Percentiles rank a stretch among this genome's conserved stretches.
These are phyloP conservation scores for Periconia macrospinosa DNA, from an alignment of 2,329 filamentous ascomycete species.

Conservation along the genomic window DNA sequence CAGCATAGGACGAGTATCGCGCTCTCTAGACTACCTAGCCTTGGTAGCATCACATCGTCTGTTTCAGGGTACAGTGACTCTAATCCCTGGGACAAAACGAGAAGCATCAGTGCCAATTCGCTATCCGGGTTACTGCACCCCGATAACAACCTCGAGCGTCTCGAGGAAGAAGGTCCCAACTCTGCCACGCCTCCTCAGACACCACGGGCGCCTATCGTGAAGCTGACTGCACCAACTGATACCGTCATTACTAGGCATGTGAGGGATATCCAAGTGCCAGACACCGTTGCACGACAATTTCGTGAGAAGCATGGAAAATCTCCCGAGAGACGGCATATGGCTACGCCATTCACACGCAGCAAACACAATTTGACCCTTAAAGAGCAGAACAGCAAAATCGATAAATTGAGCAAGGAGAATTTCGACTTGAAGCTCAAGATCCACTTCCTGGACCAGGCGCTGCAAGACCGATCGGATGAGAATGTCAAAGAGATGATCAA, in stretches of 20 bases:
- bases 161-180: slow-evolving; percentile 62
- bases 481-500: slow-evolving; percentile 97
- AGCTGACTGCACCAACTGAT: slow-evolving; percentile 70
- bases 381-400: slow-evolving; percentile 96
- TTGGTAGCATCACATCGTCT: slow-evolving; percentile 86
- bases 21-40: slow-evolving; percentile 76
- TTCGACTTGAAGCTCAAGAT: slow-evolving; percentile 97
- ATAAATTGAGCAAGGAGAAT: slow-evolving; percentile 94
- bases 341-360: slow-evolving; percentile 41
- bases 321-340: slow-evolving; percentile 58
- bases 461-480: slow-evolving; percentile 93
- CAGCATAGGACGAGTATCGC: slow-evolving; percentile 52
- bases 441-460: slow-evolving; percentile 89
- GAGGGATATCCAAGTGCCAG: slow-evolving; percentile 86
- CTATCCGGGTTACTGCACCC: slow-evolving; percentile 31
- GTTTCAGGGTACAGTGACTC: slow-evolving; percentile 57
- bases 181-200: slow-evolving; percentile 63
- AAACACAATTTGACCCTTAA: slow-evolving; percentile 74
- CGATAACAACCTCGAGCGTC: slow-evolving; percentile 56
- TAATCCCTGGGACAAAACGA: slow-evolving; percentile 45
- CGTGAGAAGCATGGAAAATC: slow-evolving; percentile 71
- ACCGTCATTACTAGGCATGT: slow-evolving; percentile 87
- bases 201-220: slow-evolving; percentile 61
- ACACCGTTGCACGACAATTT: slow-evolving; percentile 84
- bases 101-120: slow-evolving; percentile 44